Percentiles rank a stretch among this genome's conserved stretches.
Evolutionary conservation across 208 protist genomes (phyloP).

Genomic region (Novymonas esmeraldas): DNA sequence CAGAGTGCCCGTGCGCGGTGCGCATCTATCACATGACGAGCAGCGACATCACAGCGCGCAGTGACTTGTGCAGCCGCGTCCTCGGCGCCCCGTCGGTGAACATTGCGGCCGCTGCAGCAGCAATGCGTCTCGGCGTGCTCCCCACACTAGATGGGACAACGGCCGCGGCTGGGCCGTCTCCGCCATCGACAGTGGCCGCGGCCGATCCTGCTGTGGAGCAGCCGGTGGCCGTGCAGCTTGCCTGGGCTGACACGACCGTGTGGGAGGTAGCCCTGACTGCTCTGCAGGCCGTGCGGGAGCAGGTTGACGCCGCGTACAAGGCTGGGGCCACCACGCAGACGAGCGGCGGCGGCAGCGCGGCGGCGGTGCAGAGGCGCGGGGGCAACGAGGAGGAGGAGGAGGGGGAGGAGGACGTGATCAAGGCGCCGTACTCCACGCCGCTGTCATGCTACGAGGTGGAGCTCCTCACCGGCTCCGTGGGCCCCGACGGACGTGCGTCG

Average conservation of each 20-base stretch:
- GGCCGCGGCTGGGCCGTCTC: neutral
- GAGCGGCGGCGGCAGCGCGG: neutral
- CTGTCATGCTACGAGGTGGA: slow-evolving; percentile 50
- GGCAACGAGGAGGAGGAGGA: slow-evolving; percentile 9
- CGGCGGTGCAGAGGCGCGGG: neutral
- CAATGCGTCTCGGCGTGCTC: too few species aligned
- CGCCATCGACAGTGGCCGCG: neutral
- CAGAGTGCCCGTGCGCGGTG: slow-evolving; percentile 52
- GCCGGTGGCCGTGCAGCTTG: slow-evolving; percentile 42
- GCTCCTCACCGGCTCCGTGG: slow-evolving; percentile 43
- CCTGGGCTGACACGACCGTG: slow-evolving; percentile 63
- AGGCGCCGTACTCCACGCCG: slow-evolving; percentile 24
- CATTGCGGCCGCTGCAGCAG: too few species aligned
- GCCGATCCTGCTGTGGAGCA: neutral
- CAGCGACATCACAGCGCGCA: slow-evolving; percentile 28
- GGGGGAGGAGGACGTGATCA: too few species aligned
- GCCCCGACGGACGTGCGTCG: slow-evolving; percentile 42
- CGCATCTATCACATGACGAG: slow-evolving; percentile 39
- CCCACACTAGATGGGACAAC: neutral
- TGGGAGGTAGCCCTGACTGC: slow-evolving; percentile 44
- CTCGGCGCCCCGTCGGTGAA: slow-evolving; percentile 31
- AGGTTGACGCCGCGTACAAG: slow-evolving; percentile 27
- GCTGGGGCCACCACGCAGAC: neutral
- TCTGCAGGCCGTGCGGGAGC: slow-evolving; percentile 32
- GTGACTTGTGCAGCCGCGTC: slow-evolving; percentile 36